Conservation (phyloP, 768 basidiomycete species). For the Krasilnikovozyma curviuscula region DNA sequence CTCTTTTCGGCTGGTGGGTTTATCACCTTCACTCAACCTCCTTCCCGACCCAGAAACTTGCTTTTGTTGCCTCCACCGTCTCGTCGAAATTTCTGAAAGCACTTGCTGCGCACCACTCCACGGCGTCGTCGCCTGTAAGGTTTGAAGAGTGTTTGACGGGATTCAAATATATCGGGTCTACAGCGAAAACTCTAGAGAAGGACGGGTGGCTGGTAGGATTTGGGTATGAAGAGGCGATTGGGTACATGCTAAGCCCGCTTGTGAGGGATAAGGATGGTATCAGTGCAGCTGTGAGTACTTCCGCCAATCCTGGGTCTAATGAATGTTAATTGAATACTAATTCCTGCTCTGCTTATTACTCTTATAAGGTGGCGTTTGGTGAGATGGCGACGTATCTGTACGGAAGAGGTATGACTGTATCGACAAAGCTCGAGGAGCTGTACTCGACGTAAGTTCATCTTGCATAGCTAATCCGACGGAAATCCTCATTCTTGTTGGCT, state of each 20-base stretch:
- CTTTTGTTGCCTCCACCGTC: slow-evolving; percentile 75
- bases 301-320: too few species aligned
- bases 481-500: not conserved
- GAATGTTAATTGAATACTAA: too few species aligned
- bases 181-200: slow-evolving; percentile 42
- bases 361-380: too few species aligned
- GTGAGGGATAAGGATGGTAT: slow-evolving; percentile 80
- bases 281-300: slow-evolving; percentile 43
- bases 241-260: slow-evolving; percentile 63
- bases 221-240: slow-evolving; percentile 83
- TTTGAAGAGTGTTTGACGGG: slow-evolving; percentile 70
- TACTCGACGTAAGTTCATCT: slow-evolving; percentile 17
- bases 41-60: slow-evolving; percentile 34
- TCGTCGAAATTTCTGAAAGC: slow-evolving; percentile 74
- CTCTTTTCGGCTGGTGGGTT: slow-evolving; percentile 34
- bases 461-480: too few species aligned
- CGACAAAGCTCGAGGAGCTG: slow-evolving; percentile 36
- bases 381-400: slow-evolving; percentile 42
- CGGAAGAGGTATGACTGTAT: slow-evolving; percentile 36
- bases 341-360: too few species aligned
- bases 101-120: too few species aligned
- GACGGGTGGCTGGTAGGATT: slow-evolving; percentile 56
- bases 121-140: slow-evolving; percentile 52
- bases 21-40: not conserved
- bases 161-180: slow-evolving; percentile 81